phyloP scores from a whole-genome alignment of 345 rosid genomes.

The Euphorbia pulcherrima region DNA sequence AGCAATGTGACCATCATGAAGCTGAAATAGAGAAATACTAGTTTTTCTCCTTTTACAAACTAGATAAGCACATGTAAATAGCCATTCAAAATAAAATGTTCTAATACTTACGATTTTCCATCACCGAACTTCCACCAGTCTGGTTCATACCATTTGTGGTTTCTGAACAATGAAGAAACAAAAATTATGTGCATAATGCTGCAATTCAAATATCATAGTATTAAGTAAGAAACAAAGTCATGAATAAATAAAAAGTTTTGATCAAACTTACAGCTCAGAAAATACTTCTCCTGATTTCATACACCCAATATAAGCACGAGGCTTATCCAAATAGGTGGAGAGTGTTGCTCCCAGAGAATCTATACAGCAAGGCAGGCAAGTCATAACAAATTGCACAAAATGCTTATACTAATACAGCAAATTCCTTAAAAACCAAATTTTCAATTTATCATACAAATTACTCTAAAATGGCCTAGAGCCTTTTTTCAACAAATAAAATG shows the following conservation, averaged over 20 bases:
- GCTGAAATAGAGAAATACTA: no score
- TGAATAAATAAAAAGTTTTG: conserved; percentile 4
- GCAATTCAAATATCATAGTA: neutral
- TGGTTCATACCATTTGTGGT: conserved; percentile 67
- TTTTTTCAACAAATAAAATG: neutral
- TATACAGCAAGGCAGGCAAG: conserved; percentile 26
- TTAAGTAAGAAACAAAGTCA: neutral
- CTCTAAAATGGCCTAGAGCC: neutral
- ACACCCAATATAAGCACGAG: conserved; percentile 78
- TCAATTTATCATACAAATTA: neutral
- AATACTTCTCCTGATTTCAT: conserved; percentile 80
- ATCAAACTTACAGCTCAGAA: conserved; percentile 62
- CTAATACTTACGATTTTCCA: conserved; percentile 57
- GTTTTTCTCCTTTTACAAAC: neutral
- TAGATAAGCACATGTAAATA: neutral
- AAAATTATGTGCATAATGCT: neutral
- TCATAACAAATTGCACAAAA: neutral
- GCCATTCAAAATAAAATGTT: neutral
- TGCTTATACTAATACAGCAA: neutral
- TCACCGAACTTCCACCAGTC: conserved; percentile 98
- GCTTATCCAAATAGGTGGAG: conserved; percentile 53
- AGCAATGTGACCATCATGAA: no score
- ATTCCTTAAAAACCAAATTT: conserved; percentile 4
- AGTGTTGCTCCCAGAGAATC: conserved; percentile 72
- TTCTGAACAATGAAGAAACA: conserved; percentile 37